Base-by-base conservation (phyloP, 192 early-diverging fungal species). In the Podila epigama region DNA sequence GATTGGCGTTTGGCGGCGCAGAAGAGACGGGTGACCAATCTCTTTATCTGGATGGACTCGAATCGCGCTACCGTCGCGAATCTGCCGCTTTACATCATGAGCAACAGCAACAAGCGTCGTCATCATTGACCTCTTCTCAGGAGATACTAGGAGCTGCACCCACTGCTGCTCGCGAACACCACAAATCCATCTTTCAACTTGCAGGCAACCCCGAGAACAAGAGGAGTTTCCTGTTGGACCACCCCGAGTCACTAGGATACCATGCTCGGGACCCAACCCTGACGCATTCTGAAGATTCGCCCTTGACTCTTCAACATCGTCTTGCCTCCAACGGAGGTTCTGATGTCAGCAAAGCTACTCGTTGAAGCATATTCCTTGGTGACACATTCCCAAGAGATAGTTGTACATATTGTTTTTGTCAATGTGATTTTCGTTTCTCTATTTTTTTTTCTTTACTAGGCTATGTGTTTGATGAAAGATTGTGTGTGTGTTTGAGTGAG, bases 21-120 rank as follows among this genome's bases (percentile, higher is more conserved):
- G 73, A 77, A 20, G 73, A 77, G 29, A 15, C 60, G 4, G 73
- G 73, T 4, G 73, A 77, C 51, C 73, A 77, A 11, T 59, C 22
- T 22, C 51, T 77, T 40, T 64, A 64, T n/a, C 40, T 77, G 1
- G 73, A 77, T 0, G 66, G 61, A n/a, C 25, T 68, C 4, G 11
- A 64, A 2, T 28, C 62, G 1, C 60, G 68, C 33, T 29, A 58
- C 8, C 51, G 55, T 0, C 59, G 59, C 0, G 57, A 72, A 4
- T 6, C 51, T 9, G 62, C 56, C n/a, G 44, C n/a, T n/a, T n/a
- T n/a, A n/a, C n/a, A n/a, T 3, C 18, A 6, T 44, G 42, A 7
- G 22, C 42, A 44, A 18, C 18, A 15, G 16, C n/a, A 48, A 16
- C 44, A 48, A 13, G 39, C 58, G 5, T 4, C 55, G 5, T 1